phyloP scores from a whole-genome alignment of 169 alveolate species.

The Hammondia hammondi region DNA sequence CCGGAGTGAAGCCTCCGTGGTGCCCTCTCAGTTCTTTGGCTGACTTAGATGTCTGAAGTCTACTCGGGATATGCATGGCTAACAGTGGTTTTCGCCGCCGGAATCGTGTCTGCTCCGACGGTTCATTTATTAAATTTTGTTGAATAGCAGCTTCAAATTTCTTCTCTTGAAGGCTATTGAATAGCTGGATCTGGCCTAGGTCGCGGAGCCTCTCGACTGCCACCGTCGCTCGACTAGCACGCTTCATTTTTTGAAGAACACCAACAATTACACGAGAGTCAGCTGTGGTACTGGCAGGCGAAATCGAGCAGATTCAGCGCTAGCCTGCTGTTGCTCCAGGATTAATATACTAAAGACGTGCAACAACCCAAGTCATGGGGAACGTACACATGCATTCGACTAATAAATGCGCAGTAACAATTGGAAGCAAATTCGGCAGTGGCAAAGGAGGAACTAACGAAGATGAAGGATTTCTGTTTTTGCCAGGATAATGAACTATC shows the following conservation, averaged over 20 bases:
- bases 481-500: too few relatives aligned
- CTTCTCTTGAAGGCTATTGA: neutral
- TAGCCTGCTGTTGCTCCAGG: too few relatives aligned
- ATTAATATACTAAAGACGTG: too few relatives aligned
- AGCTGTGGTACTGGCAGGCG: too few relatives aligned
- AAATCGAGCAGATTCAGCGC: too few relatives aligned
- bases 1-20: neutral
- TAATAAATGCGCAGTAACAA: too few relatives aligned
- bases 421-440: too few relatives aligned
- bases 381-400: too few relatives aligned
- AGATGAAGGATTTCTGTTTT: too few relatives aligned
- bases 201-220: neutral
- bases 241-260: neutral
- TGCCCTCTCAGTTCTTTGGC: neutral
- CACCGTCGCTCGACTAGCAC: neutral
- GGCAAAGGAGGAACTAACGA: too few relatives aligned
- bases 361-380: too few relatives aligned
- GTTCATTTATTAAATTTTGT: neutral
- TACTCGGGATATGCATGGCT: neutral
- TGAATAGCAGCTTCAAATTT: neutral
- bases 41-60: neutral
- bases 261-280: neutral
- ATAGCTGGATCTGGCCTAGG: neutral
- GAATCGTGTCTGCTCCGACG: neutral
- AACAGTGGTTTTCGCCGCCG: conserved; percentile 17